Evolutionary conservation across 495 filamentous ascomycete genomes (phyloP), one percentile per base, ranked within the genome.

Genomic region (Aspergillus conjunctus): DNA sequence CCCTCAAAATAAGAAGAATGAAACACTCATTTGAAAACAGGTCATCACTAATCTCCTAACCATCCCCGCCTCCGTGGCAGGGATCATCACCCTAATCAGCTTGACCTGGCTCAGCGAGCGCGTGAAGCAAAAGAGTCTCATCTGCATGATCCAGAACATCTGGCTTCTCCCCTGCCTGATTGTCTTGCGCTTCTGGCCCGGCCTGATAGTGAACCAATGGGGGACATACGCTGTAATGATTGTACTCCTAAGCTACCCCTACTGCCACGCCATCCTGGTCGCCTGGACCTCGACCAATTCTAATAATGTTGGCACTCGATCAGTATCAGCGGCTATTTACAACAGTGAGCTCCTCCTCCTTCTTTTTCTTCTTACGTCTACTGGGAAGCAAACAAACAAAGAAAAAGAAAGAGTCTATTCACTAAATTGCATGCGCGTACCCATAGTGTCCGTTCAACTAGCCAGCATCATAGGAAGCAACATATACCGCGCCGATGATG

Each of bases 391-490:
- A n/a, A n/a, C n/a, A n/a, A 37, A 37, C 33, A 37, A 12, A 37
- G 33, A n/a, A 37, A 37, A 37, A 37, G 33, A 37, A 37, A 37
- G 33, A 7, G 7, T 37, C 33, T 37, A 37, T 37, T 37, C 12
- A 37, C 33, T 37, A 37, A 37, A 37, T 37, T 37, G 7, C 33
- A 7, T 37, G 7, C 12, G 33, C 12, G 33, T 37, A 37, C 33
- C 7, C 33, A 7, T 12, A 37, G 33, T 54, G 52, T 54, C 32
- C 20, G 52, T 54, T 21, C 52, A 54, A 17, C 14, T 54, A 4
- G 39, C 32, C 22, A 34, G 33, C 8, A 54, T 54, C 32, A 54
- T 54, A 9, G 52, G 52, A 7, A 34, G 32, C 14, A 54, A 54
- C 20, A 20, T 54, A 7, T 54, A 54, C 34, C 52, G 39, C 20